Evolutionary conservation across 176 grass and related monocot species (phyloP).

Genomic region (Carex kokanica): DNA sequence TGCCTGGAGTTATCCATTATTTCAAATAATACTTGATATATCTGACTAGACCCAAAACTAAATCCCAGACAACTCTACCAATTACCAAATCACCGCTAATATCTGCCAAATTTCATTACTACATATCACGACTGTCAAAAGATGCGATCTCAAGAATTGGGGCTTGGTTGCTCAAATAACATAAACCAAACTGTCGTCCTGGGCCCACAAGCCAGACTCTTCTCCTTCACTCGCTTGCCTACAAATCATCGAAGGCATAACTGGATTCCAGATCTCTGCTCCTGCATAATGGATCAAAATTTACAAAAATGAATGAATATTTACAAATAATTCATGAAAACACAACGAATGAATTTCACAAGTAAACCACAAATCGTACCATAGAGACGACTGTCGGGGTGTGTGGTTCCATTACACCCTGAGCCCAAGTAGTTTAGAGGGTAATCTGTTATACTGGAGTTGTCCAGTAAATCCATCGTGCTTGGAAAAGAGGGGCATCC

Average conservation of each 20-base stretch:
- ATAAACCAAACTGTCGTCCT: conserved; percentile 21
- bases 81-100: background rate
- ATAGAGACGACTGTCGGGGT: background rate
- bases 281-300: conserved; percentile 9
- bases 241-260: background rate
- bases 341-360: background rate
- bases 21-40: background rate
- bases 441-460: background rate
- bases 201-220: conserved; percentile 16
- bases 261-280: conserved; percentile 18
- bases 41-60: background rate
- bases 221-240: conserved; percentile 34
- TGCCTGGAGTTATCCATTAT: conserved; percentile 16
- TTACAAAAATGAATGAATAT: background rate
- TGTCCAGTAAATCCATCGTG: background rate
- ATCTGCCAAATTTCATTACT: background rate
- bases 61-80: background rate
- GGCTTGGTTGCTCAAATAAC: background rate
- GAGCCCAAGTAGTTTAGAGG: background rate
- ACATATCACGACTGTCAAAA: background rate
- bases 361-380: background rate
- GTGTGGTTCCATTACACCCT: background rate
- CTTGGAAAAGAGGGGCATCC: background rate
- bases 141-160: background rate
- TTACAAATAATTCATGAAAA: background rate